Percentiles rank a stretch among this genome's conserved stretches.
Evolutionary conservation across 306 rosid genomes (phyloP).

Genomic region (Glycine latifolia): DNA sequence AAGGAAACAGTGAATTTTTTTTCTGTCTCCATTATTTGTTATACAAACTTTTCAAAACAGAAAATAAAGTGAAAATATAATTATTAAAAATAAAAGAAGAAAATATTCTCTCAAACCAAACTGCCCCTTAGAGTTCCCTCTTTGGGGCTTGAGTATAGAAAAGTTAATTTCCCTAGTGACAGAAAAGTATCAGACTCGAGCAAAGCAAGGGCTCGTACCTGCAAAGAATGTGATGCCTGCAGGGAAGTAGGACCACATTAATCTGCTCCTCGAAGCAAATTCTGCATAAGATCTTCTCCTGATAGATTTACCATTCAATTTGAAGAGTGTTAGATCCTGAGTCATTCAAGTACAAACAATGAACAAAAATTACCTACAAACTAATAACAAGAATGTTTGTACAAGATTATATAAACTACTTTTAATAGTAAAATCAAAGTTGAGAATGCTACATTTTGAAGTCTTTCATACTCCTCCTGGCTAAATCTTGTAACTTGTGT

Average conservation of each 20-base stretch:
- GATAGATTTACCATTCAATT: slow-evolving; percentile 47
- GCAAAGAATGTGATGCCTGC: slow-evolving; percentile 92
- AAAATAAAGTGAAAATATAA: not conserved
- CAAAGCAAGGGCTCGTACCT: slow-evolving; percentile 52
- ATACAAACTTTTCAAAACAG: not conserved
- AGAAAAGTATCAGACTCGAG: not conserved
- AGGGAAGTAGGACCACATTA: slow-evolving; percentile 80
- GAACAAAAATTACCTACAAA: not conserved
- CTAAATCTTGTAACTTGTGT: slow-evolving; percentile 77
- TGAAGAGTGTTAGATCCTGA: slow-evolving; percentile 18
- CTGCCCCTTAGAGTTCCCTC: not conserved
- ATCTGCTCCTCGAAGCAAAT: slow-evolving; percentile 90
- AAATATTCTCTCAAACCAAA: not conserved
- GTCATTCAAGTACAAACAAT: slow-evolving; percentile 38
- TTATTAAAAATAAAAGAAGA: not conserved
- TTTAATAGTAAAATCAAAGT: slow-evolving; percentile 14
- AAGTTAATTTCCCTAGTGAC: not conserved
- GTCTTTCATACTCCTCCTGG: slow-evolving; percentile 85
- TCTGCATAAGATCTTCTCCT: slow-evolving; percentile 93
- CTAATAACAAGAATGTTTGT: slow-evolving; percentile 9
- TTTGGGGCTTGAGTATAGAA: not conserved
- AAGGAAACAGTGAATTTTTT: not conserved
- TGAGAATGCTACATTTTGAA: slow-evolving; percentile 67
- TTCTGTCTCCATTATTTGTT: not conserved
- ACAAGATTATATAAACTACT: slow-evolving; percentile 4